These are phyloP conservation scores for Dissophora ornata DNA, from an alignment of 192 early-diverging fungal species.

Conservation along the genomic window DNA sequence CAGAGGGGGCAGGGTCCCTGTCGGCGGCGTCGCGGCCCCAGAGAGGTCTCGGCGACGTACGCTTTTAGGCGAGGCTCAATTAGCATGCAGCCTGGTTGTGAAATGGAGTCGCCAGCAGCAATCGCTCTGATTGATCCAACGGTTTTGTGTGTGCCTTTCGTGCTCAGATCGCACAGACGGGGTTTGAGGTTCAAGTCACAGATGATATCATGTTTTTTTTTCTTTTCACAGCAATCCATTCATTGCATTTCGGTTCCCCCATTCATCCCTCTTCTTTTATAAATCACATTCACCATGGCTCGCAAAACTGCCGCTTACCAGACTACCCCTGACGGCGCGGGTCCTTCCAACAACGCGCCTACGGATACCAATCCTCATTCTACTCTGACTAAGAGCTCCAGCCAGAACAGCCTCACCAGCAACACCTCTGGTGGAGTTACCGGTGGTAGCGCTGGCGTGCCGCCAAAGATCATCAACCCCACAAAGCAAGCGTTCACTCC, in stretches of 20 bases:
- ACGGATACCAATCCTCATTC: neutral
- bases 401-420: constrained; percentile 21
- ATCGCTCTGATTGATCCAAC: too few species aligned
- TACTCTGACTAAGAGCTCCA: constrained; percentile 19
- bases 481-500: constrained; percentile 39
- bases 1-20: too few species aligned
- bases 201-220: constrained; percentile 20
- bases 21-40: too few species aligned
- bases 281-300: constrained; percentile 12
- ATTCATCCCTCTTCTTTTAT: neutral
- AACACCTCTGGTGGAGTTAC: constrained; percentile 5
- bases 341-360: neutral
- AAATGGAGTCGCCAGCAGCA: too few species aligned
- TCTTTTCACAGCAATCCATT: too few species aligned
- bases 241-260: neutral
- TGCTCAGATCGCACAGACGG: too few species aligned
- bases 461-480: constrained; percentile 54
- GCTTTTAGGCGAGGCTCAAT: too few species aligned
- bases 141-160: too few species aligned
- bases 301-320: constrained; percentile 30
- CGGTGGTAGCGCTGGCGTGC: constrained; percentile 37
- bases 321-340: constrained; percentile 9
- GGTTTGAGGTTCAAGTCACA: neutral
- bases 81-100: too few species aligned
- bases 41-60: too few species aligned